phyloP scores from a whole-genome alignment of 192 early-diverging fungal genomes.

The Spizellomyces punctatus region DNA sequence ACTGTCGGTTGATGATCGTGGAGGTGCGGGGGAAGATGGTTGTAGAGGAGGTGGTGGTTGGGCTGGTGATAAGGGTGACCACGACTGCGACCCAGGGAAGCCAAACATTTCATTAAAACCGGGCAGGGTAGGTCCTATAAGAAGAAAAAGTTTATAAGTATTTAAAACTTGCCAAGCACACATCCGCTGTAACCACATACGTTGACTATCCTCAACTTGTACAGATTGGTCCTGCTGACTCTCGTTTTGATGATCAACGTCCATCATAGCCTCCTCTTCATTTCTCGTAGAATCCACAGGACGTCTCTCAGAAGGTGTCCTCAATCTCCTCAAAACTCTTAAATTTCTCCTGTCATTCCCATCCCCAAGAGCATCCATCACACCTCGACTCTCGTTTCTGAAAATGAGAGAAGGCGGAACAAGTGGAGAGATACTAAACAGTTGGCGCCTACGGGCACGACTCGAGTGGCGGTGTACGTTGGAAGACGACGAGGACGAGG shows the following conservation, averaged over 20 bases:
- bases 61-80: not conserved
- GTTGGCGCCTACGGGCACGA: slow-evolving; percentile 11
- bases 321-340: not conserved
- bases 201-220: not conserved
- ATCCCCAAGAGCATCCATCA: not conserved
- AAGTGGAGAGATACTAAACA: slow-evolving; percentile 14
- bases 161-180: not conserved
- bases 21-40: not conserved
- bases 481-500: not conserved
- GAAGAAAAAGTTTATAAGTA: not conserved
- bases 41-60: not conserved
- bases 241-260: not conserved
- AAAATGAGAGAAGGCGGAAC: slow-evolving; percentile 4
- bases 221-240: not conserved
- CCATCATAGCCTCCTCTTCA: not conserved
- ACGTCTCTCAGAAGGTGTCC: not conserved
- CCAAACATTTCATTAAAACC: not conserved
- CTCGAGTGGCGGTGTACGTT: slow-evolving; percentile 16
- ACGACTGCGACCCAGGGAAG: not conserved
- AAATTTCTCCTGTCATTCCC: not conserved
- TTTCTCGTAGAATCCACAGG: not conserved
- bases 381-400: not conserved
- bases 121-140: not conserved
- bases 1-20: not conserved
- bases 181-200: not conserved